phyloP scores from a whole-genome alignment of 352 stramenopile genomes.

The Pythium sukuiense region DNA sequence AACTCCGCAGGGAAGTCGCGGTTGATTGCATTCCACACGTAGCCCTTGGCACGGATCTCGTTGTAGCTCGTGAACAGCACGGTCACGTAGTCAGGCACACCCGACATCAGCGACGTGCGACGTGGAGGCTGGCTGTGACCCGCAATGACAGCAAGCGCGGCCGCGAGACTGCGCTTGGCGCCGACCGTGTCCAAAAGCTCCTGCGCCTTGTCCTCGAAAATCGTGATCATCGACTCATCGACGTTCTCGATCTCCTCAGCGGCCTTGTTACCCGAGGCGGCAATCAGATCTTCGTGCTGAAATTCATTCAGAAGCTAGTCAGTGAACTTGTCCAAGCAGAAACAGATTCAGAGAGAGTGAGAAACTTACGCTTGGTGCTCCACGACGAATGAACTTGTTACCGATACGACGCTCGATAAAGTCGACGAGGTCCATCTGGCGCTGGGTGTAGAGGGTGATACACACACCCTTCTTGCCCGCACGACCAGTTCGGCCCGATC shows the following conservation, averaged over 20 bases:
- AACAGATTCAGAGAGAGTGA: not conserved
- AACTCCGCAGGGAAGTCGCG: conserved; percentile 79
- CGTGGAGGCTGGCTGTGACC: conserved; percentile 83
- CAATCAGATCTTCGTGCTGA: conserved; percentile 87
- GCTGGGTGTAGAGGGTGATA: conserved; percentile 94
- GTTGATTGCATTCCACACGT: conserved; percentile 92
- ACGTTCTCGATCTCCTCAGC: conserved; percentile 84
- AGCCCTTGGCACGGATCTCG: conserved; percentile 84
- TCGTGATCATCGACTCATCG: conserved; percentile 65
- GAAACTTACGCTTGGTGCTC: conserved; percentile 55
- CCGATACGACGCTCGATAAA: conserved; percentile 87
- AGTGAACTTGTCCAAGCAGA: not conserved
- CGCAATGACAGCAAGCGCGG: conserved; percentile 88
- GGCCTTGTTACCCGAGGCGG: conserved; percentile 80
- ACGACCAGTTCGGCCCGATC: conserved; percentile 96
- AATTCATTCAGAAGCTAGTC: conserved; percentile 4
- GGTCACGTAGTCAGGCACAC: conserved; percentile 89
- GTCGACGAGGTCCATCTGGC: conserved; percentile 72
- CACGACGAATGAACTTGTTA: conserved; percentile 90
- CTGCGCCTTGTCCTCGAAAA: conserved; percentile 72
- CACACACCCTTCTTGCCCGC: conserved; percentile 96
- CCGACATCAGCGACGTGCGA: conserved; percentile 87
- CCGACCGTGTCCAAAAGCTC: conserved; percentile 66
- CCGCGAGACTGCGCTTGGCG: conserved; percentile 67
- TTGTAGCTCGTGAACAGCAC: conserved; percentile 85